Conservation (phyloP, 164 flowering plant genomes). For the Tinospora cordifolia region DNA sequence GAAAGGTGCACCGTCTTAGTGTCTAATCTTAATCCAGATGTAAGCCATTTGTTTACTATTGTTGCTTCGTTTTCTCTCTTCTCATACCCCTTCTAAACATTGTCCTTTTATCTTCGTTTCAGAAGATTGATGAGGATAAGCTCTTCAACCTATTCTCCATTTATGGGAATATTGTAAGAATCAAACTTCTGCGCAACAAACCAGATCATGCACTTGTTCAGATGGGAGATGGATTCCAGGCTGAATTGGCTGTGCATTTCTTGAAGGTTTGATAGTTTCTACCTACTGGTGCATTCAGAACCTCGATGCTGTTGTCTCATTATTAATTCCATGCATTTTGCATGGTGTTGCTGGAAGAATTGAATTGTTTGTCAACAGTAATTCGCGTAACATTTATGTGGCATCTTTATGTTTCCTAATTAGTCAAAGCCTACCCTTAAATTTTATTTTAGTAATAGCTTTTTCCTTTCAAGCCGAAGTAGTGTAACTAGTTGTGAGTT, state of each 20-base stretch:
- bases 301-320: neutral
- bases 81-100: neutral
- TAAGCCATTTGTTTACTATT: conserved; percentile 27
- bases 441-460: too few species aligned
- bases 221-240: conserved; percentile 98
- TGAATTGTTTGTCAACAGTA: neutral
- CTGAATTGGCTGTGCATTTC: conserved; percentile 94
- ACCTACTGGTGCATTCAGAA: neutral
- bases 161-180: conserved; percentile 88
- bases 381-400: neutral
- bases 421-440: neutral
- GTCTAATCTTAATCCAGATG: conserved; percentile 84
- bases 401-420: neutral
- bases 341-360: neutral
- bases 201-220: conserved; percentile 97
- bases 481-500: neutral
- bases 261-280: conserved; percentile 53
- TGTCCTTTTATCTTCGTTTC: conserved; percentile 17
- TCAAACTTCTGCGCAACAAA: conserved; percentile 84
- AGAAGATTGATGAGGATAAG: conserved; percentile 94
- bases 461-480: neutral
- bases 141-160: conserved; percentile 90
- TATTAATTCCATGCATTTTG: neutral
- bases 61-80: neutral
- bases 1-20: conserved; percentile 89